Conservation (phyloP, 2,329 filamentous ascomycete genomes). For the Plectosphaerella plurivora region DNA sequence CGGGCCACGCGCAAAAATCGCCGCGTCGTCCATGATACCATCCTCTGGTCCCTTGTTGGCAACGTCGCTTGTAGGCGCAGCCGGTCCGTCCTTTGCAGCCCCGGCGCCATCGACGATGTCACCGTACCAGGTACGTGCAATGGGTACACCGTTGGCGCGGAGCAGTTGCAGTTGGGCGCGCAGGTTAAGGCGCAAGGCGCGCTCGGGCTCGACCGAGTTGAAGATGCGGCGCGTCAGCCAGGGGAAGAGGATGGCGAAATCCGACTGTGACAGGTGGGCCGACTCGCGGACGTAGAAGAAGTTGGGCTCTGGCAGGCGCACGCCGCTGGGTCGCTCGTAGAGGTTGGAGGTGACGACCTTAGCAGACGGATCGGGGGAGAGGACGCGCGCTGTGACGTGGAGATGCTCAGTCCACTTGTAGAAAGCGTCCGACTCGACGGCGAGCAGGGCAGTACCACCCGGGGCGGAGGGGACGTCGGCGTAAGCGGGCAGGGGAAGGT, state of each 20-base stretch:
- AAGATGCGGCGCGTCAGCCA: conserved; percentile 59
- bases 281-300: conserved; percentile 71
- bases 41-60: conserved; percentile 20
- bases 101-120: conserved; percentile 45
- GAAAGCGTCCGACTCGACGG: conserved; percentile 72
- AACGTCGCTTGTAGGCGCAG: not conserved
- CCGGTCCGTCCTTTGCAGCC: conserved; percentile 25
- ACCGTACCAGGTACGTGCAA: conserved; percentile 43
- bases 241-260: conserved; percentile 80
- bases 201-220: conserved; percentile 52
- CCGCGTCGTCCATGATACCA: conserved; percentile 41
- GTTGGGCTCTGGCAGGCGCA: conserved; percentile 47
- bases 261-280: conserved; percentile 79
- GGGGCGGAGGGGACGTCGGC: conserved; percentile 42
- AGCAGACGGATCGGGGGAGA: conserved; percentile 53
- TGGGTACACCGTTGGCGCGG: conserved; percentile 41
- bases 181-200: conserved; percentile 46
- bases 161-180: conserved; percentile 48
- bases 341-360: conserved; percentile 33
- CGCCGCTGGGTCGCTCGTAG: conserved; percentile 37
- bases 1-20: conserved; percentile 43
- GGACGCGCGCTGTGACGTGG: conserved; percentile 59
- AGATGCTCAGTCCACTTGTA: conserved; percentile 74
- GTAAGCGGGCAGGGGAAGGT: conserved; percentile 71
- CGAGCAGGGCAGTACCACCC: conserved; percentile 58